A percentile compares a stretch with the other conserved stretches of the same genome.
These are phyloP conservation scores for Acephala macrosclerotiorum DNA, from an alignment of 2,329 filamentous ascomycete species.

Conservation along the genomic window DNA sequence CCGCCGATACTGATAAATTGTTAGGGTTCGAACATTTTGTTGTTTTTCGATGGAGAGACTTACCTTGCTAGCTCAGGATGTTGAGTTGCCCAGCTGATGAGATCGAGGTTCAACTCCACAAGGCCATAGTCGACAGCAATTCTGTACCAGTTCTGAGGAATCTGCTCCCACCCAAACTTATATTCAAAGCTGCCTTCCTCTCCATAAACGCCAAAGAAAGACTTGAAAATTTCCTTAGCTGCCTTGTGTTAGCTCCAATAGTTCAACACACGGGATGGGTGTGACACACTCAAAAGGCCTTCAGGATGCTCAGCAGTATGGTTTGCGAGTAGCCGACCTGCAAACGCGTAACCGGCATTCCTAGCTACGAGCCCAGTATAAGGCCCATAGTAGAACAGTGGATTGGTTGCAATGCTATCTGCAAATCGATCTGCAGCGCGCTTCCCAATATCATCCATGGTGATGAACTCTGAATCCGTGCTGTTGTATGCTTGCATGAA, in stretches of 20 bases:
- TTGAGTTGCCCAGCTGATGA: too few species aligned
- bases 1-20: constrained; percentile 53
- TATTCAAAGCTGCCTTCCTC: constrained; percentile 25
- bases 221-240: constrained; percentile 22
- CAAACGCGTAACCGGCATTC: constrained; percentile 40
- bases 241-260: constrained; percentile 2
- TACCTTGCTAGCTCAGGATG: too few species aligned
- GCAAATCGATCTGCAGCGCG: neutral
- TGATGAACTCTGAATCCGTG: neutral
- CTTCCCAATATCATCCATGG: neutral
- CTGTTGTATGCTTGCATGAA: neutral
- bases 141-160: constrained; percentile 31
- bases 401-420: constrained; percentile 51
- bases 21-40: too few species aligned
- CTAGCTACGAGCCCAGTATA: constrained; percentile 52
- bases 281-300: constrained; percentile 16
- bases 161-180: constrained; percentile 20
- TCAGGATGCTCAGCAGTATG: constrained; percentile 38
- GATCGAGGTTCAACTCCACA: constrained; percentile 45
- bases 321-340: constrained; percentile 41
- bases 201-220: constrained; percentile 23
- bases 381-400: constrained; percentile 60
- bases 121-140: constrained; percentile 48
- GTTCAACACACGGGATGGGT: too few species aligned
- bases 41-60: too few species aligned